Base-by-base conservation (phyloP, 2,329 filamentous ascomycete species). In the Amesomyces nigricolor region DNA sequence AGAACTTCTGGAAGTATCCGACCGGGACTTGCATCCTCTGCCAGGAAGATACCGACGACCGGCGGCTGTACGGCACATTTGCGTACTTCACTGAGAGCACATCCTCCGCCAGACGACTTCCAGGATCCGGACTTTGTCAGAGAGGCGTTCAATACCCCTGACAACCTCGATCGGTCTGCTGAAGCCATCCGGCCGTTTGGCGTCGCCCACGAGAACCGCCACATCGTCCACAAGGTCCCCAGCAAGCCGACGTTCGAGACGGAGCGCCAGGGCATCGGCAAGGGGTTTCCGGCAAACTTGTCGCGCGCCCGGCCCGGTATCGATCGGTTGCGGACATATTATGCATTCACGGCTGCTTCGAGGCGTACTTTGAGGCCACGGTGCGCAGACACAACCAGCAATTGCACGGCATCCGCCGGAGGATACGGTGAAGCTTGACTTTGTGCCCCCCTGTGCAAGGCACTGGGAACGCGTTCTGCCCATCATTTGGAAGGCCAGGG, bases 291-390 rank as follows among this genome's bases (percentile, higher is more conserved):
- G 2, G 78, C 84, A 6, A 76, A 79, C 9, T 78, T 83, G 40
- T 83, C 83, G 35, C 78, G 80, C 29, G n/a, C 77, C 81, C 16
- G 94, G 91, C 0, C 88, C 92, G 0, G 87, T 97, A 1, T 89
- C 91, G 10, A 89, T 88, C 37, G 90, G 92, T 9, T 99, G 94
- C 70, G 94, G 94, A 2, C 94, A 99, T 70, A 95, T 99, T 66
- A 99, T 99, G 94, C 94, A 99, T 70, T 97, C n/a, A 89, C 69
- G 85, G 82, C 63, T 99, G 94, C 72, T 99, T 99, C 67, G 91
- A 96, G 65, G 82, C 88, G 40, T 99, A 97, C 67, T 87, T 89
- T 61, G 83, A 88, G 45, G 90, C 92, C 4, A 95, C 90, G 0
- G 79, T 86, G 51, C 81, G 91, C 58, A 83, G 94, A 39, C 95